These are phyloP conservation scores for Cordyceps tenuipes DNA, from an alignment of 2,329 filamentous ascomycete species.

Conservation along the genomic window DNA sequence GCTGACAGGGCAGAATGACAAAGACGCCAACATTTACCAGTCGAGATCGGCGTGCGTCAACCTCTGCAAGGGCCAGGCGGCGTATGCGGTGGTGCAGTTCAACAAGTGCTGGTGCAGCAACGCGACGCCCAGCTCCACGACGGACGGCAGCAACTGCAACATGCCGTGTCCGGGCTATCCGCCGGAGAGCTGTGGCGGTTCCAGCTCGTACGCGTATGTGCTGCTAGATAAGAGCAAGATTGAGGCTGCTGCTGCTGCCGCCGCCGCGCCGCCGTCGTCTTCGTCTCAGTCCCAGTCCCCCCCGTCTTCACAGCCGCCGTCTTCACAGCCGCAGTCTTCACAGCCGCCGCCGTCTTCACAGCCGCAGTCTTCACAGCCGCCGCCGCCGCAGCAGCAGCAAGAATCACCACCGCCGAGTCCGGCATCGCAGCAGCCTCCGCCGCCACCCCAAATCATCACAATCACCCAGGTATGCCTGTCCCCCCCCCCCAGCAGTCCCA, in stretches of 20 bases:
- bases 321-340: not conserved
- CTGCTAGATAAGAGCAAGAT: slow-evolving; percentile 1
- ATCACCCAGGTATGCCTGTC: not conserved
- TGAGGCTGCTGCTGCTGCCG: no score
- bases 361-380: not conserved
- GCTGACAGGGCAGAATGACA: not conserved
- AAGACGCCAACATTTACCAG: not conserved
- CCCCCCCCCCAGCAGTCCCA: no score
- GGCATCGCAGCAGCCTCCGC: not conserved
- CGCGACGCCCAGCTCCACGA: slow-evolving; percentile 1
- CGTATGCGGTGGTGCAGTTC: slow-evolving; percentile 3
- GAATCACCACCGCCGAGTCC: not conserved
- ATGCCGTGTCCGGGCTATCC: slow-evolving; percentile 3
- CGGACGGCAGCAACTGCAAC: not conserved
- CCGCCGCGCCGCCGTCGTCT: not conserved
- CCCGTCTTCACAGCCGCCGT: not conserved
- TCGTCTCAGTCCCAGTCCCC: no score
- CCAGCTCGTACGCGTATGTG: not conserved
- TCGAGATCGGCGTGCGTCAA: not conserved
- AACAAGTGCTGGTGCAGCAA: slow-evolving; percentile 7
- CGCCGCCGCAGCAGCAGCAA: not conserved
- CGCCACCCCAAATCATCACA: not conserved
- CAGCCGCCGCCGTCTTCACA: not conserved
- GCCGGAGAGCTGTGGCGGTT: not conserved
- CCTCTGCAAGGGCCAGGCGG: not conserved